Percentiles rank a stretch among this genome's conserved stretches.
Conservation (phyloP, 176 grass and related monocot species). For the Raddia distichophylla region DNA sequence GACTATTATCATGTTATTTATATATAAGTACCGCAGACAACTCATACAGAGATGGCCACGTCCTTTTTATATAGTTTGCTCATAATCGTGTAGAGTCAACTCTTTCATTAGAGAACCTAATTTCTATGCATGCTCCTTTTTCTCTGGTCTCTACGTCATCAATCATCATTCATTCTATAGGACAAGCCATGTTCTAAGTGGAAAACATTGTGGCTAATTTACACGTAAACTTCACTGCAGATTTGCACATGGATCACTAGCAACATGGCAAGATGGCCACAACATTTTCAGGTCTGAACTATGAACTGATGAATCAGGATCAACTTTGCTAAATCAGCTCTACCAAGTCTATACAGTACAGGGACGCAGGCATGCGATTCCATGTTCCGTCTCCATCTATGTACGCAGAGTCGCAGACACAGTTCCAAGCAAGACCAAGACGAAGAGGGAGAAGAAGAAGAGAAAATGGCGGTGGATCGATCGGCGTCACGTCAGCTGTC, state of each 20-base stretch:
- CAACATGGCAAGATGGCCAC: neutral
- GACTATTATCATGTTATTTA: too few species aligned
- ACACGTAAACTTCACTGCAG: neutral
- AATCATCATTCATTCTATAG: too few species aligned
- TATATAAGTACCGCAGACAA: too few species aligned
- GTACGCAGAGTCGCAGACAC: slow-evolving; percentile 21
- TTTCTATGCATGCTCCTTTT: too few species aligned
- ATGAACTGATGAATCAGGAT: neutral
- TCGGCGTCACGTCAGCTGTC: neutral
- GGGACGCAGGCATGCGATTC: neutral
- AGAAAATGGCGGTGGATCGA: neutral
- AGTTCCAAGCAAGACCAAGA: slow-evolving; percentile 4
- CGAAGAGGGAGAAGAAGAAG: neutral
- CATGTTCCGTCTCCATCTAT: slow-evolving; percentile 4
- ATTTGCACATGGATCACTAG: neutral
- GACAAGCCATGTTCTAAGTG: too few species aligned
- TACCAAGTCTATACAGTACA: slow-evolving; percentile 52
- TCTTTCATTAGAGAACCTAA: too few species aligned
- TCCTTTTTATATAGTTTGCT: too few species aligned
- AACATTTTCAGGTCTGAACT: slow-evolving; percentile 7
- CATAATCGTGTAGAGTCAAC: too few species aligned
- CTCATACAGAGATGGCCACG: too few species aligned
- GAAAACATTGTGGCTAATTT: too few species aligned
- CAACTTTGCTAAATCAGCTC: slow-evolving; percentile 45
- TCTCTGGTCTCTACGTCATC: too few species aligned